Conservation (phyloP, 768 basidiomycete genomes). For the Suillus hirtellus region DNA sequence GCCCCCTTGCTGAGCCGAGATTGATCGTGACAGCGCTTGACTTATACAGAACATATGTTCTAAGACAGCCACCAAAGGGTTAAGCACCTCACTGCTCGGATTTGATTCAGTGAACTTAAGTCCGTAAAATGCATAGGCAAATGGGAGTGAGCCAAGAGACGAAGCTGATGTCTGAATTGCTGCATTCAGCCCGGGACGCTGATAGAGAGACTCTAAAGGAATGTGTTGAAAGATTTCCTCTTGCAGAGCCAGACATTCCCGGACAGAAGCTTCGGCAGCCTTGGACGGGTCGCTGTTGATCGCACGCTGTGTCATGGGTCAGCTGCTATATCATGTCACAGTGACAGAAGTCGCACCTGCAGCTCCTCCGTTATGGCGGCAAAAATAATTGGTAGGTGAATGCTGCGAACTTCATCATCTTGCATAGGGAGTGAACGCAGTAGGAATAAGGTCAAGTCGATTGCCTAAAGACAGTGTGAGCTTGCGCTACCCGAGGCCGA, state of each 20-base stretch:
- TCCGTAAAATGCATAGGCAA: conserved; percentile 65
- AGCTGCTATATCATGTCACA: neutral
- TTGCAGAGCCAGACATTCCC: conserved; percentile 48
- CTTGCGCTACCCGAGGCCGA: conserved; percentile 8
- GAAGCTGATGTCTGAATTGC: conserved; percentile 32
- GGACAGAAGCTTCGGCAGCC: conserved; percentile 36
- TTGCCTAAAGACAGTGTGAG: conserved; percentile 44
- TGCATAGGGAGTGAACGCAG: conserved; percentile 70
- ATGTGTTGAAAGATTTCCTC: conserved; percentile 55
- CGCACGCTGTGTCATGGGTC: conserved; percentile 31
- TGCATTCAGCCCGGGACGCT: conserved; percentile 48
- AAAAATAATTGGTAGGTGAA: conserved; percentile 83
- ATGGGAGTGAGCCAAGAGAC: conserved; percentile 46
- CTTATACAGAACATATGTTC: conserved; percentile 54
- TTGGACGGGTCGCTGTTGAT: conserved; percentile 38
- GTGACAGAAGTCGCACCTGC: conserved; percentile 45
- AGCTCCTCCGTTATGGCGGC: conserved; percentile 64
- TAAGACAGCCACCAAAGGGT: conserved; percentile 60
- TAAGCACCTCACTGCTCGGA: conserved; percentile 26
- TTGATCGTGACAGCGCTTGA: conserved; percentile 41
- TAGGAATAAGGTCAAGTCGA: conserved; percentile 71
- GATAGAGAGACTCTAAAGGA: conserved; percentile 48
- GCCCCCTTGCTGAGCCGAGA: conserved; percentile 35
- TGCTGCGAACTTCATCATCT: conserved; percentile 82
- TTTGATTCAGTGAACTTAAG: conserved; percentile 34